Percentiles rank a stretch among this genome's conserved stretches.
phyloP scores from a whole-genome alignment of 306 rosid species.

The Malus domestica region DNA sequence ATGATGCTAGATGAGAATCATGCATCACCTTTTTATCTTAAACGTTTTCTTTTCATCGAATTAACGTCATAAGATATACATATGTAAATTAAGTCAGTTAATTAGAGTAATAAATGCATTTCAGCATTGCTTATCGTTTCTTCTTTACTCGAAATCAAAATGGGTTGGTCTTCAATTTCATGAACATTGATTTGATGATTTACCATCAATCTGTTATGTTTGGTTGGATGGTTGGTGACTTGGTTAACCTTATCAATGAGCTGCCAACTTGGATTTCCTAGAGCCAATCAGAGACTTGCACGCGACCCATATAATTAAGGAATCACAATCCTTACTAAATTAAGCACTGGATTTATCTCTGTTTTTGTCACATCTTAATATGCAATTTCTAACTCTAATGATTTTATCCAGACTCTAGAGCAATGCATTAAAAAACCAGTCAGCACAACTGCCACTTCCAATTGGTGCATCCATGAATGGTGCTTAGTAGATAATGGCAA shows the following conservation, averaged over 20 bases:
- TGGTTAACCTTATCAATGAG: not conserved
- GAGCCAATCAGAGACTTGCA: not conserved
- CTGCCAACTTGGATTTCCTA: not conserved
- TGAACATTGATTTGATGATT: not conserved
- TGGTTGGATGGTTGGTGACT: not conserved
- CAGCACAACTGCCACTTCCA: not conserved
- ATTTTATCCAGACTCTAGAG: too few species aligned
- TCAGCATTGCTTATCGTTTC: too few species aligned
- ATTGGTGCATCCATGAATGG: not conserved
- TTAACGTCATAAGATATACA: not conserved
- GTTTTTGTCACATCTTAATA: not conserved
- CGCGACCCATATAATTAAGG: not conserved
- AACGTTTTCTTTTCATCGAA: not conserved
- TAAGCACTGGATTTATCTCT: not conserved
- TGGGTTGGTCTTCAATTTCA: not conserved
- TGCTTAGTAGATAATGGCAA: not conserved
- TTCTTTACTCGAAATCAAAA: not conserved
- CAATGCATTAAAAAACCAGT: too few species aligned
- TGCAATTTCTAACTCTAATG: not conserved
- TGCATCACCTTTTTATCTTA: too few species aligned
- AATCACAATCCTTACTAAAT: not conserved
- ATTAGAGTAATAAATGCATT: too few species aligned
- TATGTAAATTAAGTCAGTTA: too few species aligned
- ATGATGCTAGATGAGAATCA: not conserved
- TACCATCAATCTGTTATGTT: not conserved